These are phyloP conservation scores for Phaffia rhodozyma DNA, from an alignment of 1,284 basidiomycete genomes.

Conservation along the genomic window DNA sequence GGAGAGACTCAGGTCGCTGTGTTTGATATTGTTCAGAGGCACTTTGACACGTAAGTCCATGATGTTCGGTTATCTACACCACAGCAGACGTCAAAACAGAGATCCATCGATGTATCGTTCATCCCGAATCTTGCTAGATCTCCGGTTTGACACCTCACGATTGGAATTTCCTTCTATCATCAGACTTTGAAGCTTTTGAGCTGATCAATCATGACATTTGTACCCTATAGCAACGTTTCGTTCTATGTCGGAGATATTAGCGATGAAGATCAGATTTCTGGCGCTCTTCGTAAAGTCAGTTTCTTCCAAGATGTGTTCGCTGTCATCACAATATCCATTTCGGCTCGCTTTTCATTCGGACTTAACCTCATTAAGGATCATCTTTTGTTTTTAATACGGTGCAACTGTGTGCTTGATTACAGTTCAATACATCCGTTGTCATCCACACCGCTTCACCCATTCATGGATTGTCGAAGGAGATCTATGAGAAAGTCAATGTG, in stretches of 20 bases:
- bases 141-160: neutral
- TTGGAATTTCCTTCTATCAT: too few relatives aligned
- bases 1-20: constrained; percentile 64
- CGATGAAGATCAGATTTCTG: constrained; percentile 55
- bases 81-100: too few relatives aligned
- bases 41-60: constrained; percentile 44
- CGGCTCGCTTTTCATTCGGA: neutral
- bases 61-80: neutral
- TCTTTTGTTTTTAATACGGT: constrained; percentile 15
- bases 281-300: constrained; percentile 60
- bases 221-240: constrained; percentile 47
- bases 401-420: constrained; percentile 6
- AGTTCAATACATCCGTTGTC: constrained; percentile 73
- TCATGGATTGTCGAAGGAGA: constrained; percentile 52
- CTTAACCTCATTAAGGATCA: neutral
- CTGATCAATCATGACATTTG: too few relatives aligned
- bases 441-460: constrained; percentile 94
- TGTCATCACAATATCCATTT: neutral
- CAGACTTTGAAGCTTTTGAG: too few relatives aligned
- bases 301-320: neutral
- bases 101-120: too few relatives aligned
- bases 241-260: constrained; percentile 81
- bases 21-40: constrained; percentile 80
- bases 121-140: too few relatives aligned
- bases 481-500: constrained; percentile 91